A percentile compares a stretch with the other conserved stretches of the same genome.
Conservation (phyloP, 2,329 filamentous ascomycete genomes). For the Penicillium sp. region DNA sequence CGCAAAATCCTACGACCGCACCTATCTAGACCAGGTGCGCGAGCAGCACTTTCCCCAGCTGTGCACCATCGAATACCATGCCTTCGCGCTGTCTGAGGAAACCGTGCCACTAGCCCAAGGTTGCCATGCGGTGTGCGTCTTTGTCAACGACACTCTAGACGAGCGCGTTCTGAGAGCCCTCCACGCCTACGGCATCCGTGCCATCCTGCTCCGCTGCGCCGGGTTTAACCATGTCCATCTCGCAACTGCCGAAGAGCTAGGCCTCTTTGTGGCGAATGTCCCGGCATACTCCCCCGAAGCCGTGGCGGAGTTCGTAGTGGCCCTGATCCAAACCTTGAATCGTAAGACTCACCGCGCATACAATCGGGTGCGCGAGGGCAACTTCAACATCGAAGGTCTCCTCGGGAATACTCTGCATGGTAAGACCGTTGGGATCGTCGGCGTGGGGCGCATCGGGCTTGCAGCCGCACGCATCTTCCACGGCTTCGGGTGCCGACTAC, state of each 20-base stretch:
- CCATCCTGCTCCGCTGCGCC: conserved; percentile 65
- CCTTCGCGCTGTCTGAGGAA: conserved; percentile 56
- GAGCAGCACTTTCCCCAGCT: conserved; percentile 28
- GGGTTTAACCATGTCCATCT: conserved; percentile 70
- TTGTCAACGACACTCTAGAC: conserved; percentile 64
- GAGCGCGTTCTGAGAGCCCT: conserved; percentile 55
- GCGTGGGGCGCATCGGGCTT: conserved; percentile 65
- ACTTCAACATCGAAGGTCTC: conserved; percentile 64
- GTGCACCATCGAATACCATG: conserved; percentile 58
- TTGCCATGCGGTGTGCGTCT: conserved; percentile 63
- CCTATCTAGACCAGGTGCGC: conserved; percentile 51
- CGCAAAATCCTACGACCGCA: conserved; percentile 63
- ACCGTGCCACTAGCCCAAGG: conserved; percentile 57
- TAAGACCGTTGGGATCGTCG: conserved; percentile 66
- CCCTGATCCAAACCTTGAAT: conserved; percentile 66
- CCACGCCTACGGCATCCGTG: conserved; percentile 52
- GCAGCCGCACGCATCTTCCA: conserved; percentile 61
- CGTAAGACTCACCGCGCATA: conserved; percentile 67
- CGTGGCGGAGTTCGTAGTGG: conserved; percentile 69
- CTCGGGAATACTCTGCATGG: conserved; percentile 60
- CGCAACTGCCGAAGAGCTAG: conserved; percentile 52
- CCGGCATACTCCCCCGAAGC: conserved; percentile 69
- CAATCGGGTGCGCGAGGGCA: conserved; percentile 67
- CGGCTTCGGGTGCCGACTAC: conserved; percentile 63
- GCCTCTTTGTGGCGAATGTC: conserved; percentile 64